Conservation (phyloP, 192 early-diverging fungal genomes). For the Rhizophagus clarus region DNA sequence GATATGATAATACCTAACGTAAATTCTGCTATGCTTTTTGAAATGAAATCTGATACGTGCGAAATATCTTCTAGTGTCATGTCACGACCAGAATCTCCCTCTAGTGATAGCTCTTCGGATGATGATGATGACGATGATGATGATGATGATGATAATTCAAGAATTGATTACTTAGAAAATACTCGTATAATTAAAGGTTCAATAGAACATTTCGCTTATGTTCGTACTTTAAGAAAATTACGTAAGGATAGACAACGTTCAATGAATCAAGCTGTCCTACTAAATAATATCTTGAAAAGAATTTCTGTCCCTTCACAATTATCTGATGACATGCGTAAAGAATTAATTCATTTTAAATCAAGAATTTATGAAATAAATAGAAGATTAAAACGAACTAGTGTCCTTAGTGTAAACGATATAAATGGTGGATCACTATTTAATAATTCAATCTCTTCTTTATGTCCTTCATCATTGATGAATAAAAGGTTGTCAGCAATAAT, state of each 20-base stretch:
- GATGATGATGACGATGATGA: no score
- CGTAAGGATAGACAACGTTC: background rate
- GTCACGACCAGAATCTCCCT: background rate
- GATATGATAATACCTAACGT: no score
- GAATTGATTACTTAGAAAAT: background rate
- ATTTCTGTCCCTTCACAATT: background rate
- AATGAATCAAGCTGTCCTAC: background rate
- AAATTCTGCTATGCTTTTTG: no score
- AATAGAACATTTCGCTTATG: conserved; percentile 7
- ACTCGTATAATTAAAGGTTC: background rate
- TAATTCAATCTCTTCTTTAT: background rate
- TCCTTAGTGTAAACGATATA: no score
- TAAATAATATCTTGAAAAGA: conserved; percentile 5
- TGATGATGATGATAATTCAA: background rate
- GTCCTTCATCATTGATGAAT: background rate
- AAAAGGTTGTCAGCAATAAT: background rate
- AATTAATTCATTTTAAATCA: conserved; percentile 6
- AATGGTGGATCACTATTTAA: background rate
- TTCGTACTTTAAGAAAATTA: conserved; percentile 13
- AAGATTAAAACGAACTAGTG: background rate
- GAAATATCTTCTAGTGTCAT: background rate
- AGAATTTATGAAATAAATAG: background rate
- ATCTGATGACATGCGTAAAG: background rate
- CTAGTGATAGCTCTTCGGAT: background rate
- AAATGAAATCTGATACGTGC: no score